Conservation (phyloP, 108 stramenopile species). For the Aureococcus anophagefferens region DNA sequence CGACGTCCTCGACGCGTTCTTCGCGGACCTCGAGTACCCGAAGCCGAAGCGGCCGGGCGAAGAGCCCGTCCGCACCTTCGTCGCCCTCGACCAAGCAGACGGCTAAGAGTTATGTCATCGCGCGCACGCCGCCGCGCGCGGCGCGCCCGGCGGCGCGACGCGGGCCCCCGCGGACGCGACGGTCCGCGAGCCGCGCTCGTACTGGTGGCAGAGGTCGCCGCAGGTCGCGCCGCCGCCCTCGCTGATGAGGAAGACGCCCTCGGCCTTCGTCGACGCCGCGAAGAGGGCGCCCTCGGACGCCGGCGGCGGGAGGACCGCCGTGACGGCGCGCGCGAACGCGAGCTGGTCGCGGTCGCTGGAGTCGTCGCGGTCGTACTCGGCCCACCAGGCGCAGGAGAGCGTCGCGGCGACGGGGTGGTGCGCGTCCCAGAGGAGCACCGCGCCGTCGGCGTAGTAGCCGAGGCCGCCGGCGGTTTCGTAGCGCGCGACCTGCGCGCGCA, state of each 20-base stretch:
- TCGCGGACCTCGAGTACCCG: too few species aligned
- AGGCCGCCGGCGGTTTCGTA: not conserved
- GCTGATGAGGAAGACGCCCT: not conserved
- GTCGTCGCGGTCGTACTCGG: not conserved
- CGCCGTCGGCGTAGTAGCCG: not conserved
- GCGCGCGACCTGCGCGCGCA: not conserved
- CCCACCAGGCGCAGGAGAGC: not conserved
- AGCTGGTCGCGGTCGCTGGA: not conserved
- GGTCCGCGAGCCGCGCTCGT: not conserved
- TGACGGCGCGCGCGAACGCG: not conserved
- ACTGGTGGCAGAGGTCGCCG: not conserved
- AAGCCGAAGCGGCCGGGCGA: too few species aligned
- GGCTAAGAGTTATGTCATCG: too few species aligned
- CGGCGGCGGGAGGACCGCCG: not conserved
- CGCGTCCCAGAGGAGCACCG: not conserved
- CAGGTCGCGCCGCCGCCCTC: not conserved
- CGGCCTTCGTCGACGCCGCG: not conserved
- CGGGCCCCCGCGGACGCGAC: not conserved
- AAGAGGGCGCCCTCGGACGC: not conserved
- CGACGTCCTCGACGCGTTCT: too few species aligned
- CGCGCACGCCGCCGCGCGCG: too few species aligned
- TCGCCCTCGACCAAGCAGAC: too few species aligned
- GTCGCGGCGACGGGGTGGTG: not conserved
- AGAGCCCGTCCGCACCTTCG: too few species aligned
- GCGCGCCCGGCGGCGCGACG: too few species aligned